phyloP scores from a whole-genome alignment of 768 basidiomycete genomes.

The Panaeolus papilionaceus region DNA sequence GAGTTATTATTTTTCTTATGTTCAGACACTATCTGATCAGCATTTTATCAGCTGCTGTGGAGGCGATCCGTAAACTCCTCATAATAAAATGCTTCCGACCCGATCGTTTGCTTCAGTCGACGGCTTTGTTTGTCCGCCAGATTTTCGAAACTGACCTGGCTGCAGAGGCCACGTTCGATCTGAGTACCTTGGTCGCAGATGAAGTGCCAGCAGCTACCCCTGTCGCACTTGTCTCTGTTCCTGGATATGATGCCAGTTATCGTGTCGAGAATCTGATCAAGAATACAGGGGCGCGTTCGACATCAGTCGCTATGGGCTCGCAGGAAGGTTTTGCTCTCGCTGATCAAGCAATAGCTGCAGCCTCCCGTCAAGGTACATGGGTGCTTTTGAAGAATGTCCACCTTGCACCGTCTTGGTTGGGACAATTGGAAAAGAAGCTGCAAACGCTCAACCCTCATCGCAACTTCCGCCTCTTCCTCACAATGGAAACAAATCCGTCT shows the following conservation, averaged over 20 bases:
- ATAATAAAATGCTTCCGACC: slow-evolving; percentile 92
- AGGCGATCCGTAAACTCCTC: slow-evolving; percentile 77
- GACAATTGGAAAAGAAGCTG: slow-evolving; percentile 94
- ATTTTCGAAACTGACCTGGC: slow-evolving; percentile 88
- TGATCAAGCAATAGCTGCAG: slow-evolving; percentile 93
- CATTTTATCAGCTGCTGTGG: slow-evolving; percentile 60
- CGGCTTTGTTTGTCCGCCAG: slow-evolving; percentile 71
- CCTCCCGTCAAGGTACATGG: slow-evolving; percentile 94
- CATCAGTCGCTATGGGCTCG: slow-evolving; percentile 97
- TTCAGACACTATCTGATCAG: slow-evolving; percentile 24
- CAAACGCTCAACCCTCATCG: slow-evolving; percentile 90
- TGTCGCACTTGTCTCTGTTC: slow-evolving; percentile 89
- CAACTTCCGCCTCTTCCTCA: slow-evolving; percentile 95
- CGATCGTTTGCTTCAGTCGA: slow-evolving; percentile 88
- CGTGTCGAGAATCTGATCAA: slow-evolving; percentile 89
- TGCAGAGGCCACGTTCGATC: slow-evolving; percentile 73
- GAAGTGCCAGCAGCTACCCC: slow-evolving; percentile 86
- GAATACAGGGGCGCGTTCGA: slow-evolving; percentile 75
- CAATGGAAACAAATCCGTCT: slow-evolving; percentile 95
- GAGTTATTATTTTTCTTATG: slow-evolving; percentile 37
- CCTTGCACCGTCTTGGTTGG: slow-evolving; percentile 94
- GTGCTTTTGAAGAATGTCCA: slow-evolving; percentile 98
- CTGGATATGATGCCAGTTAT: slow-evolving; percentile 98
- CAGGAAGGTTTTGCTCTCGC: slow-evolving; percentile 97
- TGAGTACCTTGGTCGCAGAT: slow-evolving; percentile 76